phyloP scores from a whole-genome alignment of 306 rosid genomes.

The Vigna unguiculata region DNA sequence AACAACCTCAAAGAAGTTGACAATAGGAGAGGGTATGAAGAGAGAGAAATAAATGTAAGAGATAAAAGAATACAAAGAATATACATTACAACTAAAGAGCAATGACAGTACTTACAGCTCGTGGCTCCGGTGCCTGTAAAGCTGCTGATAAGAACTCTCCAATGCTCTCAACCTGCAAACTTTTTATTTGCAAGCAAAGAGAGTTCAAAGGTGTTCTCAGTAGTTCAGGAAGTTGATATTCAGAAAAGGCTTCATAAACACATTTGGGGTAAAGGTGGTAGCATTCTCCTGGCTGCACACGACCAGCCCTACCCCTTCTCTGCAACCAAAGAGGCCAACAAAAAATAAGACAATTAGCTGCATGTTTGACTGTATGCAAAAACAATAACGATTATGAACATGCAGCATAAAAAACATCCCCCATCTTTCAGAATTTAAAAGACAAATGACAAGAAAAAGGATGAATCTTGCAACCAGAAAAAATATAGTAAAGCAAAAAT shows the following conservation, averaged over 20 bases:
- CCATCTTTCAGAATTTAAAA: no score
- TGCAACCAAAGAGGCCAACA: conserved; percentile 57
- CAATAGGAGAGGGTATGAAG: no score
- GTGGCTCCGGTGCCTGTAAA: conserved; percentile 86
- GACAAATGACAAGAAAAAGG: no score
- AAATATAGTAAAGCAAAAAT: no score
- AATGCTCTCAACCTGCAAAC: conserved; percentile 94
- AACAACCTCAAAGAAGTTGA: no score
- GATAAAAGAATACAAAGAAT: background rate
- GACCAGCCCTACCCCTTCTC: conserved; percentile 99
- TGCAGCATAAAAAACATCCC: conserved; percentile 5
- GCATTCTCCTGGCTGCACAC: conserved; percentile 97
- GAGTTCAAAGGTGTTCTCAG: conserved; percentile 96
- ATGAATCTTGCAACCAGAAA: no score
- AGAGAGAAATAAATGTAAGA: no score
- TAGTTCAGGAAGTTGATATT: conserved; percentile 96
- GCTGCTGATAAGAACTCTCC: conserved; percentile 95
- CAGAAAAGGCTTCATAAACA: conserved; percentile 90
- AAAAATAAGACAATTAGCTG: conserved; percentile 29
- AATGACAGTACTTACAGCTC: conserved; percentile 71
- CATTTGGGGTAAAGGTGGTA: conserved; percentile 93
- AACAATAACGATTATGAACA: conserved; percentile 3
- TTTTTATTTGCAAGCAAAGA: conserved; percentile 97
- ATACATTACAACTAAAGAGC: conserved; percentile 10
- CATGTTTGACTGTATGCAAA: conserved; percentile 25